Conservation (phyloP, 768 basidiomycete genomes). For the Amanita fuliginea region DNA sequence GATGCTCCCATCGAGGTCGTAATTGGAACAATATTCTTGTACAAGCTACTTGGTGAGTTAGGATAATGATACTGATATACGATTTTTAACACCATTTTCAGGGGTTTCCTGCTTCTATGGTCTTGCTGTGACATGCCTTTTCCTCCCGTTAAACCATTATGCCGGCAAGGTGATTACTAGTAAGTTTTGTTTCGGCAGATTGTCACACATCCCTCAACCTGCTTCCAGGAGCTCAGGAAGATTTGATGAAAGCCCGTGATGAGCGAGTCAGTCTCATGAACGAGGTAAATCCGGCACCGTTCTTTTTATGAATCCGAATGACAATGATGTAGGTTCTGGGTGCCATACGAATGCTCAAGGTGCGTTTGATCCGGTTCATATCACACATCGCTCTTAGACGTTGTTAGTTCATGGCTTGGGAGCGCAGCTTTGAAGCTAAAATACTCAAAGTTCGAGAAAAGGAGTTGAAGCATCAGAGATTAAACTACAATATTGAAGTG, state of each 20-base stretch:
- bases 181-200: constrained; percentile 6
- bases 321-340: constrained; percentile 51
- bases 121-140: constrained; percentile 61
- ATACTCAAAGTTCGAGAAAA: constrained; percentile 66
- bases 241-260: constrained; percentile 85
- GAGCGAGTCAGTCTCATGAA: constrained; percentile 90
- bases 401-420: constrained; percentile 83
- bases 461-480: constrained; percentile 74
- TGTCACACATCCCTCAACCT: background rate
- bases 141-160: constrained; percentile 72
- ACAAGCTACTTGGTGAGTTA: constrained; percentile 55
- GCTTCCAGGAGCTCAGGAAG: constrained; percentile 51
- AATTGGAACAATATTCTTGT: constrained; percentile 68
- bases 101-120: constrained; percentile 69
- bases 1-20: constrained; percentile 73
- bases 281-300: too few relatives aligned
- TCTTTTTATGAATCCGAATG: too few relatives aligned
- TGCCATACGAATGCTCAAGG: constrained; percentile 85
- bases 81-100: constrained; percentile 8
- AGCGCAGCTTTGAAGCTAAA: constrained; percentile 75
- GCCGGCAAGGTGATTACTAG: constrained; percentile 70
- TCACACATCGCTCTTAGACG: background rate
- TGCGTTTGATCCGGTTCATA: constrained; percentile 9
- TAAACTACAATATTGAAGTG: constrained; percentile 84
- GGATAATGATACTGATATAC: background rate